Conservation (phyloP, 257 asterid genomes). For the Fraxinus americana region DNA sequence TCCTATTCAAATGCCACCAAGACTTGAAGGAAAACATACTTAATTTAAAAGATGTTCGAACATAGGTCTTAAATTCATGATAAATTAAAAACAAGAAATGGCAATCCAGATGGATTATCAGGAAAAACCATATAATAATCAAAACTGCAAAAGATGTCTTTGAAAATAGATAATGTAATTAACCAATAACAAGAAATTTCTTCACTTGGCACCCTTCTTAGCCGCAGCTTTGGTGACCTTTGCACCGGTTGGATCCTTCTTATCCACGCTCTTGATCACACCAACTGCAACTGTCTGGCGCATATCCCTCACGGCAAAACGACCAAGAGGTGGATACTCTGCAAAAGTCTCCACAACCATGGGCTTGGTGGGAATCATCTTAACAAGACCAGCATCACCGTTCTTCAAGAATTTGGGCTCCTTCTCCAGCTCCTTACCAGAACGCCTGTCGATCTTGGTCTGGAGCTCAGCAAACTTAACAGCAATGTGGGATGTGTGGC, state of each 20-base stretch:
- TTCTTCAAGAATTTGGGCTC: background rate
- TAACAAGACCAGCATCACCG: background rate
- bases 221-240: background rate
- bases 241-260: background rate
- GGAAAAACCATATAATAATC: too few species aligned
- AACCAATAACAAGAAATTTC: too few species aligned
- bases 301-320: background rate
- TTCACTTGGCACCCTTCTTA: background rate
- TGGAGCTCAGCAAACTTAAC: too few species aligned
- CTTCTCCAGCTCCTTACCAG: background rate
- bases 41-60: too few species aligned
- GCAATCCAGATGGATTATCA: too few species aligned
- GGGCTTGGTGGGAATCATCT: slow-evolving; percentile 1
- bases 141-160: too few species aligned
- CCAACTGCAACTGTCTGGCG: background rate
- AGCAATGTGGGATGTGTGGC: too few species aligned
- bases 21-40: too few species aligned
- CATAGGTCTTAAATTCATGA: too few species aligned
- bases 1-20: too few species aligned
- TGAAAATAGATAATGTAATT: too few species aligned
- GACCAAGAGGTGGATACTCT: background rate
- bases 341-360: background rate
- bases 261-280: background rate
- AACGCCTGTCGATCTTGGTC: background rate
- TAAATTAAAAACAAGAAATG: too few species aligned